A percentile compares a stretch with the other conserved stretches of the same genome.
Evolutionary conservation across 208 protist genomes (phyloP).

Genomic region (Trypanosoma conorhini): DNA sequence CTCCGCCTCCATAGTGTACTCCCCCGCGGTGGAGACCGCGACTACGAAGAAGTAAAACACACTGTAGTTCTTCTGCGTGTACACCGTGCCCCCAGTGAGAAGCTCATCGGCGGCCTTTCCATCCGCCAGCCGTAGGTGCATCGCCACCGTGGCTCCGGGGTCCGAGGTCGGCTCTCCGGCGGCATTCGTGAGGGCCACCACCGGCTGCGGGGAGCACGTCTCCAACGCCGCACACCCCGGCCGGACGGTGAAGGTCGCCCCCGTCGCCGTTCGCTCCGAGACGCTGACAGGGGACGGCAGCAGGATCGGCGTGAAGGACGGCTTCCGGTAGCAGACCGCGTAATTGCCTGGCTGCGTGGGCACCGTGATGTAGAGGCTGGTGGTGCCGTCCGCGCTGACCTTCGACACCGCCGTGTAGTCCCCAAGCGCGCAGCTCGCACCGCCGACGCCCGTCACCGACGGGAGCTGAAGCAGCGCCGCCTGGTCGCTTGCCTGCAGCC

Average conservation of each 20-base stretch:
- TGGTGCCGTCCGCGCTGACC: slow-evolving; percentile 39
- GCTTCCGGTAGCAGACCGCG: slow-evolving; percentile 62
- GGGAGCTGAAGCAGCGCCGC: slow-evolving; percentile 60
- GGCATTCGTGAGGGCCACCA: slow-evolving; percentile 49
- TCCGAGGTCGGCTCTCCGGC: slow-evolving; percentile 36
- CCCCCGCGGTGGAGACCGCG: slow-evolving; percentile 45
- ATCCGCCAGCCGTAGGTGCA: slow-evolving; percentile 46
- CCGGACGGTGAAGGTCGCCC: slow-evolving; percentile 50
- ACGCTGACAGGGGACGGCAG: slow-evolving; percentile 41
- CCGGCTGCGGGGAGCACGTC: slow-evolving; percentile 63
- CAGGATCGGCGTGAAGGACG: slow-evolving; percentile 24
- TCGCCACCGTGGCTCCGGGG: slow-evolving; percentile 39
- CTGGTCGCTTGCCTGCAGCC: slow-evolving; percentile 39
- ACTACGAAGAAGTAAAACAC: slow-evolving; percentile 65
- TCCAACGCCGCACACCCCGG: slow-evolving; percentile 45
- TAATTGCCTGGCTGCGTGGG: slow-evolving; percentile 48
- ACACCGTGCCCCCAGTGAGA: slow-evolving; percentile 43
- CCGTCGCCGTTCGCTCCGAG: slow-evolving; percentile 36
- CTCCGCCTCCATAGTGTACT: slow-evolving; percentile 58
- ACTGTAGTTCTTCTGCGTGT: slow-evolving; percentile 40
- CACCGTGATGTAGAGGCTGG: slow-evolving; percentile 50
- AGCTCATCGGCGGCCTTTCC: slow-evolving; percentile 30
- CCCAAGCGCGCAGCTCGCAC: slow-evolving; percentile 37
- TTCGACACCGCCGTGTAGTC: slow-evolving; percentile 42
- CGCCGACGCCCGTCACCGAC: slow-evolving; percentile 13